A percentile compares a stretch with the other conserved stretches of the same genome.
Evolutionary conservation across 495 filamentous ascomycete species (phyloP).

Genomic region (Hypoxylon cercidicola): DNA sequence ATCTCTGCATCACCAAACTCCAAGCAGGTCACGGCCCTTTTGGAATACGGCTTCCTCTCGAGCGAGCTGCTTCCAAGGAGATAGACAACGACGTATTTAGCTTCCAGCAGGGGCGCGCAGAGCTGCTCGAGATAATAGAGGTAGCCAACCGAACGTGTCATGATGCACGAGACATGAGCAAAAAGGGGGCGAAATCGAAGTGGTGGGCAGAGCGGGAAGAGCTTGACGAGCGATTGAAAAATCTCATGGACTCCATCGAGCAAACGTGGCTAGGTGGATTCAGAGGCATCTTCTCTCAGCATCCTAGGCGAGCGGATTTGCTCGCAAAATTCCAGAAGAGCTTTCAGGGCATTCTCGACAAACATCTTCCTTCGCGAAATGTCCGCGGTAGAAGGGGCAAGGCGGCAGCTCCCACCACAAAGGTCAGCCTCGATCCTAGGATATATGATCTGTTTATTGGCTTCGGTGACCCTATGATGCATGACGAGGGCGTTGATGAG

Average conservation of each 20-base stretch:
- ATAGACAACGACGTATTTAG: slow-evolving; percentile 82
- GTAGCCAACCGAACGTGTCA: slow-evolving; percentile 84
- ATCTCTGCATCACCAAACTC: slow-evolving; percentile 84
- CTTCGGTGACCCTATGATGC: slow-evolving; percentile 74
- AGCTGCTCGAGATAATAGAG: slow-evolving; percentile 83
- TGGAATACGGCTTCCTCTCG: slow-evolving; percentile 83
- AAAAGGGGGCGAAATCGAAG: slow-evolving; percentile 71
- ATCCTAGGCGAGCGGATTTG: slow-evolving; percentile 66
- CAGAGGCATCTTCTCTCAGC: slow-evolving; percentile 85
- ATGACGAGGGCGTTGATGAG: slow-evolving; percentile 80
- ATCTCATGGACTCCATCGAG: slow-evolving; percentile 85
- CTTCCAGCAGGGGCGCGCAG: slow-evolving; percentile 78
- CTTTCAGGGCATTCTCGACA: slow-evolving; percentile 85
- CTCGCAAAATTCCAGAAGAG: slow-evolving; percentile 77
- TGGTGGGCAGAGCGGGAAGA: slow-evolving; percentile 91
- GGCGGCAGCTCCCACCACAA: slow-evolving; percentile 53
- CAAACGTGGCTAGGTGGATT: slow-evolving; percentile 96
- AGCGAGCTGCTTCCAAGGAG: slow-evolving; percentile 82
- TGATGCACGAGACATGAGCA: slow-evolving; percentile 53
- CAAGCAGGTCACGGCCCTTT: slow-evolving; percentile 79
- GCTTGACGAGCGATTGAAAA: slow-evolving; percentile 79
- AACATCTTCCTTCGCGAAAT: slow-evolving; percentile 88
- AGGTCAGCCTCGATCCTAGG: slow-evolving; percentile 74
- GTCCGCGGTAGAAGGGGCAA: slow-evolving; percentile 59
- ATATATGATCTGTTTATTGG: slow-evolving; percentile 90